A percentile compares a stretch with the other conserved stretches of the same genome.
phyloP scores from a whole-genome alignment of 2,329 filamentous ascomycete genomes.

The Gnomoniopsis sp. region DNA sequence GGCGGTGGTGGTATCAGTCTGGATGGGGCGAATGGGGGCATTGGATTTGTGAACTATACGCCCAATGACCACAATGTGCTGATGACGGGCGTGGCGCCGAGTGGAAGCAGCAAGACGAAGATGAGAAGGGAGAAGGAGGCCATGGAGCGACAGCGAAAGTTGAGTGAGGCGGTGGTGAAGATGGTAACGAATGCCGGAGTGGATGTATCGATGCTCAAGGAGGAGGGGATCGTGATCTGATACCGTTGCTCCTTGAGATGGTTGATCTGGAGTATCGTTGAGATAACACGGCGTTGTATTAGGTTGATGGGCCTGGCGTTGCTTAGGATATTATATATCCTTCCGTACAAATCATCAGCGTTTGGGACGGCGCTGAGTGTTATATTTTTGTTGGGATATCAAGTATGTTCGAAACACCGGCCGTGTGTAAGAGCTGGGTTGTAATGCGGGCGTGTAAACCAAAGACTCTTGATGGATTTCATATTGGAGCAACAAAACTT shows the following conservation, averaged over 20 bases:
- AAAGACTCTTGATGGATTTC: not conserved
- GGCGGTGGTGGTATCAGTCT: conserved; percentile 20
- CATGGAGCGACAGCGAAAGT: conserved; percentile 65
- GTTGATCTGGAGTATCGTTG: not conserved
- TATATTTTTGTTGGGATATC: not conserved
- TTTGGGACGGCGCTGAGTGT: not conserved
- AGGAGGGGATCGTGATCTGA: conserved; percentile 47
- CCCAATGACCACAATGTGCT: conserved; percentile 74
- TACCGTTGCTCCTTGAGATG: not conserved
- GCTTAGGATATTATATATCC: no score
- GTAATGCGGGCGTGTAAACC: not conserved
- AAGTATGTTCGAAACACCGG: not conserved
- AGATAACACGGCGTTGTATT: not conserved
- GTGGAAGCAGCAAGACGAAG: conserved; percentile 90
- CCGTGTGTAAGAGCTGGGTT: not conserved
- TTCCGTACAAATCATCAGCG: not conserved
- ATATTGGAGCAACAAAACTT: not conserved
- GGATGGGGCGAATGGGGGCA: conserved; percentile 29
- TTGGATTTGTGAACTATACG: conserved; percentile 87
- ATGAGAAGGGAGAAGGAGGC: conserved; percentile 90
- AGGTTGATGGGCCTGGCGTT: not conserved
- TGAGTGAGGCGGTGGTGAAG: conserved; percentile 66
- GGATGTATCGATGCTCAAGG: conserved; percentile 53
- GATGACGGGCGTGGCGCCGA: conserved; percentile 86
- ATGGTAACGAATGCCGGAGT: conserved; percentile 70